A percentile compares a stretch with the other conserved stretches of the same genome.
phyloP scores from a whole-genome alignment of 345 rosid genomes.

The Lumnitzera racemosa region DNA sequence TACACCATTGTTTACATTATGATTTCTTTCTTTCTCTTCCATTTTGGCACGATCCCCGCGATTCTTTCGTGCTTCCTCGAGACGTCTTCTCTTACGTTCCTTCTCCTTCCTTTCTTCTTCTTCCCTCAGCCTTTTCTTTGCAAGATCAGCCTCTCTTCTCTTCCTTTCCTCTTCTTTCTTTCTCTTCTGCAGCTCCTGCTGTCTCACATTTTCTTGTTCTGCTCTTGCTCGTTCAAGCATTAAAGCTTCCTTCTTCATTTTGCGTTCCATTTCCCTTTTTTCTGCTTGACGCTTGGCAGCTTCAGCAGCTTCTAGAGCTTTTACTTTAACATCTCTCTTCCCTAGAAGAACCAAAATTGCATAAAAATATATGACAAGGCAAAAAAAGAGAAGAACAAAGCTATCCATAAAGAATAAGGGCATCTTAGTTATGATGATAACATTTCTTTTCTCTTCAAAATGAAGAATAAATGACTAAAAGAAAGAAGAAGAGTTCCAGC shows the following conservation, averaged over 20 bases:
- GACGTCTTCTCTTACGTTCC: conserved; percentile 63
- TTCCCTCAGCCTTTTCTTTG: conserved; percentile 62
- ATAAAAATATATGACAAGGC: too few relatives aligned
- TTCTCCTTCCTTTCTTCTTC: conserved; percentile 65
- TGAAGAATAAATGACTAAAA: too few relatives aligned
- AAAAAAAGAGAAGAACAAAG: not conserved
- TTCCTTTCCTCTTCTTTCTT: conserved; percentile 70
- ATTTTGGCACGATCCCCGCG: conserved; percentile 39
- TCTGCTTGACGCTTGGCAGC: conserved; percentile 74
- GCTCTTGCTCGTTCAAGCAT: conserved; percentile 69
- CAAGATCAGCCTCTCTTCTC: conserved; percentile 72
- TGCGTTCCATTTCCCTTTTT: conserved; percentile 80
- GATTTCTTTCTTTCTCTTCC: conserved; percentile 38
- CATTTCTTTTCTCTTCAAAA: not conserved
- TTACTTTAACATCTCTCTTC: conserved; percentile 83
- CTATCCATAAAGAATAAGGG: not conserved
- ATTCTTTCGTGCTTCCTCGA: conserved; percentile 51
- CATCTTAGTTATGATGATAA: not conserved
- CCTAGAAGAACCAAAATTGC: conserved; percentile 28
- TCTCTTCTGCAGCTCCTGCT: conserved; percentile 59
- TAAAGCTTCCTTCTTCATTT: conserved; percentile 74
- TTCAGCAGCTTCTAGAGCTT: conserved; percentile 86
- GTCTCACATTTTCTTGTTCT: conserved; percentile 60
- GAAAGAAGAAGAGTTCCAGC: too few relatives aligned
- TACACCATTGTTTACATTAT: conserved; percentile 31